Evolutionary conservation across 2,329 filamentous ascomycete species (phyloP), one percentile per base, ranked within the genome.

Genomic region (Xylariaceae sp.): DNA sequence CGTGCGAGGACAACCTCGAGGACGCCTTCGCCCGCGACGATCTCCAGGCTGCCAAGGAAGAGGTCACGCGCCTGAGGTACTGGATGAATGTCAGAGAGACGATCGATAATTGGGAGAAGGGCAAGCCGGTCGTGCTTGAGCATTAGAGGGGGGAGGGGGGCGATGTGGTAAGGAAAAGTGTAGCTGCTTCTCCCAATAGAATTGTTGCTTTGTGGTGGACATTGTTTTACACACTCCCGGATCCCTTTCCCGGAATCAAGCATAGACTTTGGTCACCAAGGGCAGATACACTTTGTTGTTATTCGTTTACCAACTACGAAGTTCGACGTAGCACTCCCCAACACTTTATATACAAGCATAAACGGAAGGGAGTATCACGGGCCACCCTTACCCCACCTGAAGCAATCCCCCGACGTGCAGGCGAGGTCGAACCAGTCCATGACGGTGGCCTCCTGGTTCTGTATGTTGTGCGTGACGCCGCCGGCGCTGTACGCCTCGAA

Each of bases 81-180:
- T 96, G 90, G 90, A 74, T 84, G 40, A 95, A 89, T 63, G 82
- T 97, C 45, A 74, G 79, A 46, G 84, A 94, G 62, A 85, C 81
- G 32, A 67, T 96, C 55, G 70, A 83, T 58, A 77, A 81, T 47
- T 96, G 90, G 89, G 88, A 95, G 70, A 78, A 71, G 54, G 89
- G 88, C 4, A 83, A 78, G 66, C 67, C 66, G 5, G 59, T 73
- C 38, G 69, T 76, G 31, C 51, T 80, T 50, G 62, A 74, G 55
- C 76, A 81, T 53, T 73, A 50, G 44, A 15, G 2, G 28, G n/a
- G 26, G 26, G 26, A 24, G 21, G 21, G 21, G 21, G 21, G 21
- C n/a, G 21, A 24, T 24, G 21, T 24, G 11, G 6, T 24, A 24
- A n/a, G n/a, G n/a, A n/a, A n/a, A n/a, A n/a, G n/a, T n/a, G n/a